phyloP scores from a whole-genome alignment of 176 grass and related monocot genomes.

The Luzula sylvatica region DNA sequence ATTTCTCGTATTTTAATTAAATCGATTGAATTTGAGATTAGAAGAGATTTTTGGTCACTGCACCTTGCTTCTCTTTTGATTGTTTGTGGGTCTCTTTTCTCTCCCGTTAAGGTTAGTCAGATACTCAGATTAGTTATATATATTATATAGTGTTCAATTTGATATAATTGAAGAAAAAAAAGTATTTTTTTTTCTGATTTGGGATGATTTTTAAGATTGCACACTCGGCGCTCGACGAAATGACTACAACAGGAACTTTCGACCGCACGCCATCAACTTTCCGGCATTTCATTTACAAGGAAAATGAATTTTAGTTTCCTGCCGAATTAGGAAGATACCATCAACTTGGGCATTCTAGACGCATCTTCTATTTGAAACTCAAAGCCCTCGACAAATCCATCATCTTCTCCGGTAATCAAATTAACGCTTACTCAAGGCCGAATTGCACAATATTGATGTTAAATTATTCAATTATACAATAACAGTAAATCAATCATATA shows the following conservation, averaged over 20 bases:
- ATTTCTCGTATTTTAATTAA: neutral
- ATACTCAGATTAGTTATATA: neutral
- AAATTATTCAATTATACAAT: too few species aligned
- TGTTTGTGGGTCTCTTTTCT: slow-evolving; percentile 1
- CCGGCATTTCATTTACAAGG: slow-evolving; percentile 60
- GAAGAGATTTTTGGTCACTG: neutral
- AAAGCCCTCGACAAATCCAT: slow-evolving; percentile 76
- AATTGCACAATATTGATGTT: too few species aligned
- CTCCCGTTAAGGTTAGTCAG: slow-evolving; percentile 10
- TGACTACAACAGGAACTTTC: slow-evolving; percentile 64
- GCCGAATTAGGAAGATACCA: slow-evolving; percentile 72
- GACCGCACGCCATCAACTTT: slow-evolving; percentile 67
- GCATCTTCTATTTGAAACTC: slow-evolving; percentile 78
- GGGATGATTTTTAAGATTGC: slow-evolving; percentile 39
- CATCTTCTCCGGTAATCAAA: slow-evolving; percentile 40
- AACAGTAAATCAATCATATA: too few species aligned
- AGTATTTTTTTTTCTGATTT: too few species aligned
- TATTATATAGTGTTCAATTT: neutral
- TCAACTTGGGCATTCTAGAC: slow-evolving; percentile 77
- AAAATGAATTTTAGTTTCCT: slow-evolving; percentile 45
- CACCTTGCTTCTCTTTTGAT: neutral
- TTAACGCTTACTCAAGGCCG: too few species aligned
- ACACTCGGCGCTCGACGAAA: slow-evolving; percentile 64
- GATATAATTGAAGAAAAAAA: neutral
- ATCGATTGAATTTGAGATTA: neutral